These are phyloP conservation scores for Linderniella brevidens DNA, from an alignment of 257 asterid species.

Conservation along the genomic window DNA sequence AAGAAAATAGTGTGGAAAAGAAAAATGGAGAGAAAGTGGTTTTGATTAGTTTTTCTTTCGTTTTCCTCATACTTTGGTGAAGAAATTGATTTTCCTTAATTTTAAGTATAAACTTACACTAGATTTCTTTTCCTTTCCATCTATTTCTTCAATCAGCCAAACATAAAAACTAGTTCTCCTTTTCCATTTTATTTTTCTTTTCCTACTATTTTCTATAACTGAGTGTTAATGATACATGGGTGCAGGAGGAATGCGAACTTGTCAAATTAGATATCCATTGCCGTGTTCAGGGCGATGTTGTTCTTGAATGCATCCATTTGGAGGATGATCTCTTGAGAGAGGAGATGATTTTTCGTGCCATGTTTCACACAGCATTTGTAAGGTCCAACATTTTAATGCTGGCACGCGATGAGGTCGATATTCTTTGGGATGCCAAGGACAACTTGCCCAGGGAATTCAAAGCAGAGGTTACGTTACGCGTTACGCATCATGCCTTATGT, in stretches of 20 bases:
- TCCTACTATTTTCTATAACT: too few relatives aligned
- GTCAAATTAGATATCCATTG: slow-evolving; percentile 46
- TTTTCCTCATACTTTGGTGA: too few relatives aligned
- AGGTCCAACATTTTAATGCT: slow-evolving; percentile 50
- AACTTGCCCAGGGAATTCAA: slow-evolving; percentile 43
- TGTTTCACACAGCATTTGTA: slow-evolving; percentile 59
- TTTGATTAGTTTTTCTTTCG: too few relatives aligned
- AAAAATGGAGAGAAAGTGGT: too few relatives aligned
- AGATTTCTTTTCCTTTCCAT: too few relatives aligned
- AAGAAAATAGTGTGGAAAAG: too few relatives aligned
- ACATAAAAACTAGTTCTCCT: too few relatives aligned
- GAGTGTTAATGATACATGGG: slow-evolving; percentile 9
- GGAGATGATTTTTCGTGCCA: slow-evolving; percentile 44
- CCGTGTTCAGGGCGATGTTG: slow-evolving; percentile 59
- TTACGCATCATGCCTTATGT: slow-evolving; percentile 12
- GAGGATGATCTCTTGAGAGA: slow-evolving; percentile 49
- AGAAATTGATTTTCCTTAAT: too few relatives aligned
- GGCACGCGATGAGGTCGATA: slow-evolving; percentile 60
- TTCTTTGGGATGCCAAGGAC: slow-evolving; percentile 51
- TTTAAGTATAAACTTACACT: too few relatives aligned
- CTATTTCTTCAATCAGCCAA: too few relatives aligned
- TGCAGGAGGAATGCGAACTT: slow-evolving; percentile 56
- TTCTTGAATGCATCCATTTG: slow-evolving; percentile 61
- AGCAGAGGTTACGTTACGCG: too few relatives aligned
- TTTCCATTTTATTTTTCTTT: too few relatives aligned